Evolutionary conservation across 1,284 basidiomycete genomes (phyloP).

Genomic region (Trametes sp.): DNA sequence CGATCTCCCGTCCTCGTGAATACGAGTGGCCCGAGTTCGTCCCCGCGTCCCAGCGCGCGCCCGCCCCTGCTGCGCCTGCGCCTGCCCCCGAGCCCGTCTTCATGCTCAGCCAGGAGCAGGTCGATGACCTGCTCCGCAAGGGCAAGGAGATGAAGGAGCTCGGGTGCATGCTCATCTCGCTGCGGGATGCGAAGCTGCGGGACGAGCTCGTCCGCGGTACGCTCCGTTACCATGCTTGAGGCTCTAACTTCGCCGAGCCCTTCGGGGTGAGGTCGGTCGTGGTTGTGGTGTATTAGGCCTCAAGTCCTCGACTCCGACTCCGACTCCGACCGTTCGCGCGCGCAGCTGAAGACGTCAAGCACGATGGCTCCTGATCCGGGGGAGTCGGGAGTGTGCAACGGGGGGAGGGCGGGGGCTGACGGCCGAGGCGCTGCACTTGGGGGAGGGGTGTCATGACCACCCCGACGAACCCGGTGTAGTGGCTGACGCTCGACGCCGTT

Average conservation of each 20-base stretch:
- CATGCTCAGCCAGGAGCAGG: background rate
- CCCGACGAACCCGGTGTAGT: background rate
- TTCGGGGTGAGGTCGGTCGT: too few relatives aligned
- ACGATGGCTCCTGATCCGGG: background rate
- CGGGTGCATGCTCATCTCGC: constrained; percentile 1
- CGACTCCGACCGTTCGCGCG: background rate
- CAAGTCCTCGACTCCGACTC: background rate
- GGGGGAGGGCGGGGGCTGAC: constrained; percentile 13
- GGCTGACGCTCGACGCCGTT: constrained; percentile 10
- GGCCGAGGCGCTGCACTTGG: too few relatives aligned
- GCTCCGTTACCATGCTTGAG: background rate
- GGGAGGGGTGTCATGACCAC: constrained; percentile 13
- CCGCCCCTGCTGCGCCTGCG: background rate
- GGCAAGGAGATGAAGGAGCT: background rate
- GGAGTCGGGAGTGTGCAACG: background rate
- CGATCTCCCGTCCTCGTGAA: background rate
- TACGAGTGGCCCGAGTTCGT: background rate
- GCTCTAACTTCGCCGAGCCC: background rate
- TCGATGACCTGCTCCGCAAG: background rate
- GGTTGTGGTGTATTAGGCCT: too few relatives aligned
- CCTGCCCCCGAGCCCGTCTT: background rate
- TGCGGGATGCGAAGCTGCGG: background rate
- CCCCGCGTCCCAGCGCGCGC: background rate
- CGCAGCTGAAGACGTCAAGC: constrained; percentile 18
- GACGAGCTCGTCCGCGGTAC: constrained; percentile 14